Conservation (phyloP, 129 eudicot species). For the Oenanthe sinensis region DNA sequence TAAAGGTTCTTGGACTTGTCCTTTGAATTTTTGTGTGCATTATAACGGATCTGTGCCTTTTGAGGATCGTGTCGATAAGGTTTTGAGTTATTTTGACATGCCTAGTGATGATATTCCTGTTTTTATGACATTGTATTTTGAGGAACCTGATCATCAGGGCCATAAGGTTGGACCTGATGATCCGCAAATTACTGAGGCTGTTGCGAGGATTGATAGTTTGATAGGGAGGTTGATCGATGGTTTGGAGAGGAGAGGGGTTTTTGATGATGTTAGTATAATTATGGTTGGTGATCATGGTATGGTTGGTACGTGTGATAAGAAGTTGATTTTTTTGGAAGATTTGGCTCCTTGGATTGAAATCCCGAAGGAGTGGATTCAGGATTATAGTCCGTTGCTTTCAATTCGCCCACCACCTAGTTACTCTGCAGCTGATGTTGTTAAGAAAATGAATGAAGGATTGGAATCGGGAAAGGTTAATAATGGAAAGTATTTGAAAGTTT, state of each 20-base stretch:
- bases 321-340: constrained; percentile 8
- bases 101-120: constrained; percentile 6
- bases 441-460: constrained; percentile 1
- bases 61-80: constrained; percentile 7
- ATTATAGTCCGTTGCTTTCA: constrained; percentile 1
- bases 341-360: constrained; percentile 12
- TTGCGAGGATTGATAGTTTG: constrained; percentile 9
- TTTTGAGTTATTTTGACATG: constrained; percentile 5
- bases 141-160: constrained; percentile 14
- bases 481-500: constrained; percentile 9
- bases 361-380: background rate
- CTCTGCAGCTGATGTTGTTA: constrained; percentile 8
- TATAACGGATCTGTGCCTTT: constrained; percentile 11
- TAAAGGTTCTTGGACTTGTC: constrained; percentile 14
- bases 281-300: constrained; percentile 15
- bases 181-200: constrained; percentile 8
- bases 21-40: background rate
- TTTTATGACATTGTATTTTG: constrained; percentile 11
- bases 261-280: constrained; percentile 5
- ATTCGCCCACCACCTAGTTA: background rate
- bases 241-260: constrained; percentile 4
- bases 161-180: constrained; percentile 10
- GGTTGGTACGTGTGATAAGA: constrained; percentile 13
- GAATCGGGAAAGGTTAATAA: background rate
- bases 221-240: constrained; percentile 1